Base-by-base conservation (phyloP, 176 grass and related monocot genomes). In the Olyra latifolia region DNA sequence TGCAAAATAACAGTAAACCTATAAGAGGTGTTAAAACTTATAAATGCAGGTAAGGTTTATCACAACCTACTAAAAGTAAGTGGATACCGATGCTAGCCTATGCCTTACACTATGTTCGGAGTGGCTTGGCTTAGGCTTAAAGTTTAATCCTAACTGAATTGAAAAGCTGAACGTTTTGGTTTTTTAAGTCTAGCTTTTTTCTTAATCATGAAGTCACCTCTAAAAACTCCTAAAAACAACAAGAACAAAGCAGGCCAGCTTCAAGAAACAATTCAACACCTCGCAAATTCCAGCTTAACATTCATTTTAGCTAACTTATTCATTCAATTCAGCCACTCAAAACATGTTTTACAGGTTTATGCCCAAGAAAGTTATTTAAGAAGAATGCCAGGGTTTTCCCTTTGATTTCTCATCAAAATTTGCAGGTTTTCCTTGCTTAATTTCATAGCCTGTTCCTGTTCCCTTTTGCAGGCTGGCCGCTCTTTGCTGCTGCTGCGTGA, bases 401-500 rank as follows among this genome's bases (percentile, higher is more conserved):
- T 62, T 42, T 12, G 7, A 29, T 29, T 4, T 76, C 2, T 30
- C 27, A 10, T 13, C 46, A 68, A 41, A 66, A 59, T 17, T 14
- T 59, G 48, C 22, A 66, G 61, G 17, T 22, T 73, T 66, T 41
- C 10, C 7, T 50, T 25, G 14, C 4, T 69, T 61, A 65, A 8
- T 67, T 61, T 14, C 16, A 4, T 46, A 38, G 47, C 8, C 11
- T 52, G 0, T 3, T 0, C 7, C 0, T 15, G 17, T 81, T 85
- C 41, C 11, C 1, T 76, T 64, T 76, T 74, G 40, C 80, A 93
- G 87, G 87, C 44, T 93, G 29, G 79, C 80, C 4, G 64, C 81
- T 32, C 75, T 93, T 43, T 89, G 87, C 77, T 93, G 91, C 75
- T 90, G 91, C 52, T 93, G 91, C 66, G 55, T 87, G 8, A 64